A percentile compares a stretch with the other conserved stretches of the same genome.
These are phyloP conservation scores for Xylaria longipes DNA, from an alignment of 495 filamentous ascomycete species.

Conservation along the genomic window DNA sequence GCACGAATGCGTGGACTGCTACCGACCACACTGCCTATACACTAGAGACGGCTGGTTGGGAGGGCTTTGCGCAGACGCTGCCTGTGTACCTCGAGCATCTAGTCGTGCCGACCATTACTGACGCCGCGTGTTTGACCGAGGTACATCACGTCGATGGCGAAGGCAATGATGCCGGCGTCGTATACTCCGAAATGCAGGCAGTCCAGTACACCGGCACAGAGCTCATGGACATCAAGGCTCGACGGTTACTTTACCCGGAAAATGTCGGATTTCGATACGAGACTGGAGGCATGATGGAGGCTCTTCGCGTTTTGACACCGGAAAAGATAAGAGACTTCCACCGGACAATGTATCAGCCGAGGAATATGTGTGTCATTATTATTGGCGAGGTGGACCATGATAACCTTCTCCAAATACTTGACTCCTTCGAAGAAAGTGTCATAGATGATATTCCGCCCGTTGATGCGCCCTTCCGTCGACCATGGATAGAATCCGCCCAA, in stretches of 20 bases:
- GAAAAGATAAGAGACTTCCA: constrained; percentile 93
- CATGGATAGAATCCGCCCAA: constrained; percentile 87
- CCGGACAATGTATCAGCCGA: constrained; percentile 96
- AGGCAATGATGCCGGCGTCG: constrained; percentile 95
- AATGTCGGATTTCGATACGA: constrained; percentile 94
- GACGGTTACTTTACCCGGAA: constrained; percentile 83
- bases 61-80: constrained; percentile 91
- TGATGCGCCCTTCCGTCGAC: constrained; percentile 76
- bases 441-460: constrained; percentile 77
- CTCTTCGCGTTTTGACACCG: constrained; percentile 80
- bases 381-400: constrained; percentile 87
- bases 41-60: constrained; percentile 93
- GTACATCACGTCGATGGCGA: constrained; percentile 94
- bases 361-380: constrained; percentile 89
- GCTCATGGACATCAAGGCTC: constrained; percentile 81
- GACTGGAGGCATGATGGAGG: constrained; percentile 96
- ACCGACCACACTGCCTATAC: constrained; percentile 98
- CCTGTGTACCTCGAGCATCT: constrained; percentile 97
- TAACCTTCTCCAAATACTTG: constrained; percentile 78
- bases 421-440: constrained; percentile 88
- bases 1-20: constrained; percentile 95
- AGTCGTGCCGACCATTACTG: constrained; percentile 87
- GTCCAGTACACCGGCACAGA: constrained; percentile 82
- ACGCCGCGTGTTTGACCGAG: constrained; percentile 92
- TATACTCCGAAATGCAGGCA: constrained; percentile 99